Conservation (phyloP, 2,329 filamentous ascomycete genomes). For the Diaporthe aspalathi region DNA sequence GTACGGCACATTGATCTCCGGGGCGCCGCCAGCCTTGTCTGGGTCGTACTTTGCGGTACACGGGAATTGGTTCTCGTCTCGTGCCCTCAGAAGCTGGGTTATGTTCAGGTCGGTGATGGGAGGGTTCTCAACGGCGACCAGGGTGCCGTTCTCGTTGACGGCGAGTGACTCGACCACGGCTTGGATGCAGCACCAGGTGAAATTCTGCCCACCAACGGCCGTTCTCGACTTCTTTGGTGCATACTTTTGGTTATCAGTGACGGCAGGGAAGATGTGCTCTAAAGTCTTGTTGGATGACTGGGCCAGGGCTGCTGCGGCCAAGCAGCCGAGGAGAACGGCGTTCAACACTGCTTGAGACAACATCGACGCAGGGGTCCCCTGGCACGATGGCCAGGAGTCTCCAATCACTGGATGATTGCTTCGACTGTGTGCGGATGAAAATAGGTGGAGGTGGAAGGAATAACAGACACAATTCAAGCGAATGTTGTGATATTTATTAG, state of each 20-base stretch:
- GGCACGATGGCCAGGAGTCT: not conserved
- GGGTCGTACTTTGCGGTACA: constrained; percentile 43
- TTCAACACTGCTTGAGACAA: not conserved
- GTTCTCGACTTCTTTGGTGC: constrained; percentile 7
- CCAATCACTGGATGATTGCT: not conserved
- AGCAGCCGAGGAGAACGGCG: not conserved
- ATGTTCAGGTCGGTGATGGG: constrained; percentile 22
- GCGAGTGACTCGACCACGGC: constrained; percentile 41
- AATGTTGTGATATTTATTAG: not conserved
- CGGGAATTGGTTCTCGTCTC: constrained; percentile 41
- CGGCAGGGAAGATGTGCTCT: not conserved
- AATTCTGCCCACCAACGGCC: constrained; percentile 42
- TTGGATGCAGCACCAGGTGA: constrained; percentile 44
- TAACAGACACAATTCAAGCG: not conserved
- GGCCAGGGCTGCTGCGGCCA: not conserved
- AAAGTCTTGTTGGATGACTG: not conserved
- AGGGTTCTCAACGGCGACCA: constrained; percentile 36
- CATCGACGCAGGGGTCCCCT: not conserved
- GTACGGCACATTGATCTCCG: constrained; percentile 42
- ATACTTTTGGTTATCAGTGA: not conserved
- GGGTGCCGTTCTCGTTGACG: constrained; percentile 30
- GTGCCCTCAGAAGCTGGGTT: constrained; percentile 3
- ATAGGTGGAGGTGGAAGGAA: too few species aligned
- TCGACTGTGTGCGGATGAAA: not conserved
- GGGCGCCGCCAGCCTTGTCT: constrained; percentile 40